These are phyloP conservation scores for Lasiodiplodia citricola DNA, from an alignment of 2,329 filamentous ascomycete genomes.

Conservation along the genomic window DNA sequence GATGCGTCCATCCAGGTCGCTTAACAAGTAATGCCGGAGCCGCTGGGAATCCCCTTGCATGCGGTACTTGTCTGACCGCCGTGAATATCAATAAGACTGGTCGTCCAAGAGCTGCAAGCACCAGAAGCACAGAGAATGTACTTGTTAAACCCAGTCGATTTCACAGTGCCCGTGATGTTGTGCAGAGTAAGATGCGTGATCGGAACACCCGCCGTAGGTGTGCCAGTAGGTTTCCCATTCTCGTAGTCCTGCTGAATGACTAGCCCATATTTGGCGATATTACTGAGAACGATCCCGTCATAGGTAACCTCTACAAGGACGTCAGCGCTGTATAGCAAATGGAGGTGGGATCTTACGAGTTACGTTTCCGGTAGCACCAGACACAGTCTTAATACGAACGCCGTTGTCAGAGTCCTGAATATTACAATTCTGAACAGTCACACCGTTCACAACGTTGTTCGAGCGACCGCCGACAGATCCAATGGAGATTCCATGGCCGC, in stretches of 20 bases:
- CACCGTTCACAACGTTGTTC: slow-evolving; percentile 60
- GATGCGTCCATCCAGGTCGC: background rate
- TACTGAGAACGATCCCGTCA: slow-evolving; percentile 45
- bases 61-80: slow-evolving; percentile 30
- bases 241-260: slow-evolving; percentile 53
- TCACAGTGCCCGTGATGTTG: slow-evolving; percentile 44
- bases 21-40: background rate
- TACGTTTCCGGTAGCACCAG: slow-evolving; percentile 54
- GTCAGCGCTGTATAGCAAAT: background rate
- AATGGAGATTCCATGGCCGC: slow-evolving; percentile 65
- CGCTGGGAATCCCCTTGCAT: background rate
- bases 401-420: slow-evolving; percentile 62
- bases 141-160: slow-evolving; percentile 37
- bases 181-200: slow-evolving; percentile 45
- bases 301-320: slow-evolving; percentile 38
- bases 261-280: slow-evolving; percentile 49
- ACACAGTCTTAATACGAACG: slow-evolving; percentile 64
- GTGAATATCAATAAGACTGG: slow-evolving; percentile 44
- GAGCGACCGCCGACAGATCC: slow-evolving; percentile 63
- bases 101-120: slow-evolving; percentile 44
- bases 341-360: background rate
- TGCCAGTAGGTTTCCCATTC: slow-evolving; percentile 42
- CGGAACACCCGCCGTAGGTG: slow-evolving; percentile 48
- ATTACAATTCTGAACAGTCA: slow-evolving; percentile 56
- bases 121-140: slow-evolving; percentile 44